A percentile compares a stretch with the other conserved stretches of the same genome.
phyloP scores from a whole-genome alignment of 352 stramenopile species.

The Phytopythium mirpurense region DNA sequence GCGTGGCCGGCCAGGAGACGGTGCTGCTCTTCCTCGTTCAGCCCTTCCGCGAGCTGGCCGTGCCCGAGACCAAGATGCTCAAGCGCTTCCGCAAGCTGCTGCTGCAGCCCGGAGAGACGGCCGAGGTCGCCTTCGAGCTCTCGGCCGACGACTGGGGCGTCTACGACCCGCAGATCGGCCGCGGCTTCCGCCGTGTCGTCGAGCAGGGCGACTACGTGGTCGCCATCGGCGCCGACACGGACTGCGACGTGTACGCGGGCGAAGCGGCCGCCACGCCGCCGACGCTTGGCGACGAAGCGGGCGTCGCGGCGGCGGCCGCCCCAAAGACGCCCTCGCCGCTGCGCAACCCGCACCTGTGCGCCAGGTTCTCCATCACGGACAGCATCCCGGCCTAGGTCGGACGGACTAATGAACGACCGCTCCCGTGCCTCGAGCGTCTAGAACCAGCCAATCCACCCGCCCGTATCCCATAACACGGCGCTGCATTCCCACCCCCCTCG shows the following conservation, averaged over 20 bases:
- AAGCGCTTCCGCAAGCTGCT: constrained; percentile 74
- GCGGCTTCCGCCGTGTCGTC: constrained; percentile 41
- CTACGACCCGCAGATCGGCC: constrained; percentile 47
- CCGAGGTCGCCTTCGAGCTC: constrained; percentile 29
- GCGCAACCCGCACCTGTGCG: constrained; percentile 2
- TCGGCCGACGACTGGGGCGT: constrained; percentile 50
- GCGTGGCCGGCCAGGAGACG: constrained; percentile 52
- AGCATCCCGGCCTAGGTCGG: too few relatives aligned
- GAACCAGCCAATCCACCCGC: too few relatives aligned
- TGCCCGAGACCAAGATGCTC: constrained; percentile 77
- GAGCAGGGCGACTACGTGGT: constrained; percentile 67
- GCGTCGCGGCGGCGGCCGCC: neutral
- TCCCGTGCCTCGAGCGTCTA: too few relatives aligned
- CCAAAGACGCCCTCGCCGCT: neutral
- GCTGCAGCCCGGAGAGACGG: constrained; percentile 25
- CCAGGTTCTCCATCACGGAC: constrained; percentile 4
- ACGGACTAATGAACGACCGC: too few relatives aligned
- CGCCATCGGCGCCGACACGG: constrained; percentile 48
- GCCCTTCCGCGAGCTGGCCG: constrained; percentile 43
- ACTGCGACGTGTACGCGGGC: constrained; percentile 57
- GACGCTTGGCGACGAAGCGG: neutral
- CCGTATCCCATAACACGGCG: too few relatives aligned
- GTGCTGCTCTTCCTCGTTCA: constrained; percentile 76
- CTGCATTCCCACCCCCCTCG: too few relatives aligned
- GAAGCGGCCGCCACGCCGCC: neutral